Base-by-base conservation (phyloP, 768 basidiomycete species). In the Kwoniella dejecticola region DNA sequence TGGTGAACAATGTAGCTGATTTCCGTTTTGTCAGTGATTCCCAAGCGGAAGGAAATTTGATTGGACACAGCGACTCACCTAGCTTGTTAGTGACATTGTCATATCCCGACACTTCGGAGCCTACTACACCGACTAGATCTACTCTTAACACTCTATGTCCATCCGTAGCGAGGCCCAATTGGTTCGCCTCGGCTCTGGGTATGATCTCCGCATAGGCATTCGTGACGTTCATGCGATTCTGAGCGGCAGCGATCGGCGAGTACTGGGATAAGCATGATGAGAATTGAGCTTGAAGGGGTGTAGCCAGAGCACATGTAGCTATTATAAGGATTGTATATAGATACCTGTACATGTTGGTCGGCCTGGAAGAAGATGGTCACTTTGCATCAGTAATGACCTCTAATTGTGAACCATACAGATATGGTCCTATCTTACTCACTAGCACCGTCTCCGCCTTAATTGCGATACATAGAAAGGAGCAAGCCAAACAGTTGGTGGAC, bases 1-100 rank as follows among this genome's bases (percentile, higher is more conserved):
- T 86, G 44, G 88, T 88, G 81, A 95, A 94, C 41, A 96, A 83
- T 7, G 92, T 96, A 17, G 92, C 91, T 88, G 52, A 8, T 52
- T 17, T 30, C n/a, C 21, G 50, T 52, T 27, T 26, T 1, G 30
- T 23, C 52, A 45, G 42, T 6, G 12, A 4, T 15, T 7, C 17
- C 5, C 11, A 7, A 38, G 15, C 19, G 41, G 11, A 11, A n/a
- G 10, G 41, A 6, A 19, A 17, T 30, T 19, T 33, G 19, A 42
- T 66, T 13, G 19, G 11, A 42, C 6, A 44, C 2, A 19, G 13
- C 4, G 7, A 83, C 85, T 74, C 74, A 89, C 90, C 85, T 53
- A 91, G 82, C 74, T 84, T 87, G 36, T 83, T 82, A 67, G 86
- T 86, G 21, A 77, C 69, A 75, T 86, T 84, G 49, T 85, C 82